Evolutionary conservation across 2,329 filamentous ascomycete genomes (phyloP).

Genomic region (Fonsecaea multimorphosa): DNA sequence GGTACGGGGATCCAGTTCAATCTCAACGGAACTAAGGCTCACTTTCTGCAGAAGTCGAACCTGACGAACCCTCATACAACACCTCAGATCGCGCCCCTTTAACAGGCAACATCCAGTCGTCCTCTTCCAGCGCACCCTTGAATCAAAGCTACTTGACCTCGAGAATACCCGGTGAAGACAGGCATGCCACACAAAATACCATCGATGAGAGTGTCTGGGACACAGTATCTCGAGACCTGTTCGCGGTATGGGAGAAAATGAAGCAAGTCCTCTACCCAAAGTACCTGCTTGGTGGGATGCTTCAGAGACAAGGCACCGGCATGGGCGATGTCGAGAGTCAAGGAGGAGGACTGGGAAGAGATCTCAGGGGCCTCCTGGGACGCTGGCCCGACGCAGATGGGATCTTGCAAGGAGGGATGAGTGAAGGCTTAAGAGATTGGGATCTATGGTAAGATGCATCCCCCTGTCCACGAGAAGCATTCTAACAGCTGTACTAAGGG

Average conservation of each 20-base stretch:
- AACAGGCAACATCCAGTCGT: slow-evolving; percentile 79
- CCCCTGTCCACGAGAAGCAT: not conserved
- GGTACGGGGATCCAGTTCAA: slow-evolving; percentile 47
- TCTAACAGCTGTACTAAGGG: slow-evolving; percentile 58
- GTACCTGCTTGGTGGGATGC: slow-evolving; percentile 78
- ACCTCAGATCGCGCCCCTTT: slow-evolving; percentile 77
- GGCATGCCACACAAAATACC: slow-evolving; percentile 85
- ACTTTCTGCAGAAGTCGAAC: slow-evolving; percentile 78
- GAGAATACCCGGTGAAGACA: slow-evolving; percentile 89
- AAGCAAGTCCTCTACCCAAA: slow-evolving; percentile 95
- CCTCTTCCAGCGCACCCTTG: slow-evolving; percentile 59
- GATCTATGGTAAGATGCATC: slow-evolving; percentile 74
- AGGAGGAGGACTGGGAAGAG: slow-evolving; percentile 49
- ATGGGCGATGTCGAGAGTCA: slow-evolving; percentile 63
- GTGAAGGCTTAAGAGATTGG: slow-evolving; percentile 90
- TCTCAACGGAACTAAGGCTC: slow-evolving; percentile 75
- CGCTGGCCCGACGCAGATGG: slow-evolving; percentile 72
- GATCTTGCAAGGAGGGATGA: slow-evolving; percentile 75
- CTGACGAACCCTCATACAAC: slow-evolving; percentile 79
- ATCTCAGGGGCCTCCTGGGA: slow-evolving; percentile 62
- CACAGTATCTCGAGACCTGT: slow-evolving; percentile 87
- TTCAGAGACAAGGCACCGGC: slow-evolving; percentile 63
- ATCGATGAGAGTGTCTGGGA: slow-evolving; percentile 98
- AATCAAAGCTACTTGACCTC: slow-evolving; percentile 86
- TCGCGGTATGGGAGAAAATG: slow-evolving; percentile 98